These are phyloP conservation scores for Domatiomyces catenatus DNA, from an alignment of 2,329 filamentous ascomycete species.

Conservation along the genomic window DNA sequence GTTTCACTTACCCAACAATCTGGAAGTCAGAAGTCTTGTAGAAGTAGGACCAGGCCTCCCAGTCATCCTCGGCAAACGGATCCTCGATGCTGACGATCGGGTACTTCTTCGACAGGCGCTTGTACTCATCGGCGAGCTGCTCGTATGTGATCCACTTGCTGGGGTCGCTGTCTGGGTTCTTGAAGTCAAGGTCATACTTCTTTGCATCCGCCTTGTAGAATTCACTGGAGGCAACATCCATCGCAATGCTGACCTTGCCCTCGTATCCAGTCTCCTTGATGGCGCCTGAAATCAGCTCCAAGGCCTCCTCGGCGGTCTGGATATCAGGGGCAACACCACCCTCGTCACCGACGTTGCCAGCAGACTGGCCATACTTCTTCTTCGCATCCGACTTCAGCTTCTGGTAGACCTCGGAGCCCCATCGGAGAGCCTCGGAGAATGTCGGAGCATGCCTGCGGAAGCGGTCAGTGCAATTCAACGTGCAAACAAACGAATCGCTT, in stretches of 20 bases:
- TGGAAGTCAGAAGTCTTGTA: constrained; percentile 98
- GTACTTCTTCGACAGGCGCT: constrained; percentile 79
- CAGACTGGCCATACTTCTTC: constrained; percentile 98
- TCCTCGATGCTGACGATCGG: constrained; percentile 98
- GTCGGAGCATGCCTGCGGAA: constrained; percentile 55
- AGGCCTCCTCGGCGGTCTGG: constrained; percentile 88
- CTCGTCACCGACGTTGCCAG: constrained; percentile 97
- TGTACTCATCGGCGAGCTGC: constrained; percentile 85
- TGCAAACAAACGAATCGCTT: constrained; percentile 22
- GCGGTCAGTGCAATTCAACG: constrained; percentile 6
- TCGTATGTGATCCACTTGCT: constrained; percentile 98
- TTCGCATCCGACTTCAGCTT: constrained; percentile 91
- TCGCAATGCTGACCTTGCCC: constrained; percentile 91
- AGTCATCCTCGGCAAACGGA: constrained; percentile 98
- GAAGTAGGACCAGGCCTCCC: constrained; percentile 99
- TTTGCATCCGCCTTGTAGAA: constrained; percentile 97
- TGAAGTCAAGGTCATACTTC: constrained; percentile 99
- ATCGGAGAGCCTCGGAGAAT: constrained; percentile 91
- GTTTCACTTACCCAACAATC: constrained; percentile 54
- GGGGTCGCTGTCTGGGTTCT: constrained; percentile 95
- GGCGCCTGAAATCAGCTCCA: constrained; percentile 85
- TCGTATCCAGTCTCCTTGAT: constrained; percentile 94
- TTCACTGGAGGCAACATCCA: constrained; percentile 98
- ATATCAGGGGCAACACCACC: constrained; percentile 99
- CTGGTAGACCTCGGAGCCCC: constrained; percentile 96